Conservation (phyloP, 257 asterid species). For the Solanum medicagineum region DNA sequence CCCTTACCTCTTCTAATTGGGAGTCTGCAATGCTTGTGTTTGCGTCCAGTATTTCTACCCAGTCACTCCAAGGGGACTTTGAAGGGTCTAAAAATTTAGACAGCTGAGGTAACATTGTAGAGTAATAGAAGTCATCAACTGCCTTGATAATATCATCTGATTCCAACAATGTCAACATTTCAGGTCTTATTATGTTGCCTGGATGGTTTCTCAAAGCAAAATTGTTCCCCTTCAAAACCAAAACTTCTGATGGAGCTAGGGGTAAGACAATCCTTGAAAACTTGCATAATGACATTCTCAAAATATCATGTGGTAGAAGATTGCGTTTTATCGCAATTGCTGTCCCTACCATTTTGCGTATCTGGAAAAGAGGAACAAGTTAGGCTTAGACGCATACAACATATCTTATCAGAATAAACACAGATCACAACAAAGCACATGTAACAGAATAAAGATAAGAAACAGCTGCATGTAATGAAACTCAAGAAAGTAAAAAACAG, state of each 20-base stretch:
- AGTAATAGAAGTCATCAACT: slow-evolving; percentile 51
- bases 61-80: slow-evolving; percentile 61
- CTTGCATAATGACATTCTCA: slow-evolving; percentile 56
- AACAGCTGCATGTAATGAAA: background rate
- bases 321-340: slow-evolving; percentile 74
- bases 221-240: slow-evolving; percentile 61
- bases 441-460: background rate
- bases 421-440: background rate
- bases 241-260: slow-evolving; percentile 87
- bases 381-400: background rate
- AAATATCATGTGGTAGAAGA: slow-evolving; percentile 60
- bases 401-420: background rate
- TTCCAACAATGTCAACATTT: slow-evolving; percentile 66
- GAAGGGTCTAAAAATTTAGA: slow-evolving; percentile 53
- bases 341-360: slow-evolving; percentile 92
- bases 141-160: slow-evolving; percentile 54
- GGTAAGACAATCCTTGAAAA: slow-evolving; percentile 78
- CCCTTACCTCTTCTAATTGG: slow-evolving; percentile 54
- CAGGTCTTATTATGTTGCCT: slow-evolving; percentile 64
- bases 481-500: background rate
- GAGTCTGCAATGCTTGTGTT: slow-evolving; percentile 65
- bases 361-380: slow-evolving; percentile 26
- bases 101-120: slow-evolving; percentile 59
- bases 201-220: slow-evolving; percentile 63
- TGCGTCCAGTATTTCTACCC: slow-evolving; percentile 58